These are phyloP conservation scores for slime mould (Dictyostelium discoideum) DNA, from an alignment of 78 protist genomes.

Conservation along the genomic window dicty_2.7 NC_007089.4:4910001-4910500, in stretches of 20 bases:
- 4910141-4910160: no score
- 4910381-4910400: slow-evolving; percentile 53
- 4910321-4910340: not conserved
- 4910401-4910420: slow-evolving; percentile 49
- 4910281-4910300: not conserved
- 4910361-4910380: not conserved
- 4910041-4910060: no score
- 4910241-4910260: not conserved
- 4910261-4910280: not conserved
- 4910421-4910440: slow-evolving; percentile 50
- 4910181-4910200: no score
- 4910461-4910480: slow-evolving; percentile 46
- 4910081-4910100: no score
- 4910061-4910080: no score
- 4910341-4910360: not conserved
- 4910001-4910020: no score
- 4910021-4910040: no score
- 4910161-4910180: no score
- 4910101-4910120: no score
- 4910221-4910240: not conserved
- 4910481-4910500: slow-evolving; percentile 68
- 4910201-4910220: not conserved
- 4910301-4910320: not conserved
- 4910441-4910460: slow-evolving; percentile 46
- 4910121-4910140: no score